phyloP scores from a whole-genome alignment of 768 basidiomycete species.

The Psilocybe cyanescens region DNA sequence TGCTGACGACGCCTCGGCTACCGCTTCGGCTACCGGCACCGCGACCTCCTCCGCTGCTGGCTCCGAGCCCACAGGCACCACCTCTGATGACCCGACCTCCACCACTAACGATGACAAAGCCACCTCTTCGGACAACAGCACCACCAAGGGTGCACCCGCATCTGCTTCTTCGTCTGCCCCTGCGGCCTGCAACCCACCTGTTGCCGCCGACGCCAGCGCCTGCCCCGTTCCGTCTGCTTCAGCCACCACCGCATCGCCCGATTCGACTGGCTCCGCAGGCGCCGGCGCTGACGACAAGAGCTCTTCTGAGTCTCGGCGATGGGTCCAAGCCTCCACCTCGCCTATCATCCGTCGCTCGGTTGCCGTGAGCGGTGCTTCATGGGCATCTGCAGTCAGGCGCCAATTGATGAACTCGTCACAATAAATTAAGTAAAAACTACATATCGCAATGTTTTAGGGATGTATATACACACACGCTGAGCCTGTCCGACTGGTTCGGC shows the following conservation, averaged over 20 bases:
- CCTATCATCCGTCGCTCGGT: constrained; percentile 15
- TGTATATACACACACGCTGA: constrained; percentile 28
- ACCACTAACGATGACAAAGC: neutral
- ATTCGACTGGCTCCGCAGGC: neutral
- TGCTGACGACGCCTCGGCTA: neutral
- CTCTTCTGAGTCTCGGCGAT: constrained; percentile 4
- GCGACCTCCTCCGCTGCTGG: neutral
- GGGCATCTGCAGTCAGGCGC: constrained; percentile 26
- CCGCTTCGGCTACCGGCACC: neutral
- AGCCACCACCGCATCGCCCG: neutral
- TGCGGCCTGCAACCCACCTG: neutral
- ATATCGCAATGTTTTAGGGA: constrained; percentile 23
- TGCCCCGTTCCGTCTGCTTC: neutral
- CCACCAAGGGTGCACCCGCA: neutral
- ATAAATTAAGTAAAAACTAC: constrained; percentile 7
- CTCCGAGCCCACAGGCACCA: neutral
- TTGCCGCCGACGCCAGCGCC: neutral
- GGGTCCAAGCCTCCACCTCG: constrained; percentile 7
- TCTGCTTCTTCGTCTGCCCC: neutral
- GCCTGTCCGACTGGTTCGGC: constrained; percentile 33
- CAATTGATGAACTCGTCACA: constrained; percentile 5
- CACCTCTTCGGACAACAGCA: neutral
- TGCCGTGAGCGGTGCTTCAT: constrained; percentile 25
- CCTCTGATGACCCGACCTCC: neutral
- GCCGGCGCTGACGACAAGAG: neutral